Evolutionary conservation across 495 filamentous ascomycete species (phyloP).

Genomic region (Pyrenula massariospora): DNA sequence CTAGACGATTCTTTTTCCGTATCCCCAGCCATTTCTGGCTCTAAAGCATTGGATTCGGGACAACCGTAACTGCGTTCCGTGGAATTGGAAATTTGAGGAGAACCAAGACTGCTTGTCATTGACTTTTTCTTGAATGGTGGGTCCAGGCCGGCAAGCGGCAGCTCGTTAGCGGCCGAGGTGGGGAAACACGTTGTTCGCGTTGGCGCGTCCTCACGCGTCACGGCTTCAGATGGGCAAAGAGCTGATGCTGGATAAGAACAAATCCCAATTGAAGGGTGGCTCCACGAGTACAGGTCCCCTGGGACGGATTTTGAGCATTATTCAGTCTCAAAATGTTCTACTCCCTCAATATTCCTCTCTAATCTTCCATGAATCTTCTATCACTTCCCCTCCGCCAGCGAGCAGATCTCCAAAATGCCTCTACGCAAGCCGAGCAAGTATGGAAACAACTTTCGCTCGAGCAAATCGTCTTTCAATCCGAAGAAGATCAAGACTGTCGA

Average conservation of each 20-base stretch:
- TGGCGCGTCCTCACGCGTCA: neutral
- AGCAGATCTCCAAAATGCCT: constrained; percentile 42
- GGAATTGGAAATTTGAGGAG: no score
- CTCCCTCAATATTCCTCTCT: no score
- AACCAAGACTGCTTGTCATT: neutral
- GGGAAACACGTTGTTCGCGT: neutral
- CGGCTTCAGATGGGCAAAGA: neutral
- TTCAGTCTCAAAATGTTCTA: no score
- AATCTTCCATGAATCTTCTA: no score
- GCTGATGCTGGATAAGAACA: neutral
- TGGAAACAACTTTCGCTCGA: constrained; percentile 41
- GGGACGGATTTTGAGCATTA: no score
- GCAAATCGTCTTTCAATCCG: constrained; percentile 35
- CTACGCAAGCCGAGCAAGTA: constrained; percentile 42
- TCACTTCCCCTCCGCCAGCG: no score
- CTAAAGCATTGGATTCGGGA: no score
- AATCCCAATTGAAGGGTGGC: no score
- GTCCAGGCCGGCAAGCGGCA: neutral
- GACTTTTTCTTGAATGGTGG: neutral
- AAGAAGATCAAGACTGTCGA: constrained; percentile 64
- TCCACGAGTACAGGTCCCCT: no score
- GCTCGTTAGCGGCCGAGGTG: neutral
- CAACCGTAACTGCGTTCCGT: no score
- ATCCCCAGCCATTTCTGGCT: constrained; percentile 55
- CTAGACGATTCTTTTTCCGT: constrained; percentile 23